phyloP scores from a whole-genome alignment of 345 rosid genomes.

The Sonneratia caseolaris region DNA sequence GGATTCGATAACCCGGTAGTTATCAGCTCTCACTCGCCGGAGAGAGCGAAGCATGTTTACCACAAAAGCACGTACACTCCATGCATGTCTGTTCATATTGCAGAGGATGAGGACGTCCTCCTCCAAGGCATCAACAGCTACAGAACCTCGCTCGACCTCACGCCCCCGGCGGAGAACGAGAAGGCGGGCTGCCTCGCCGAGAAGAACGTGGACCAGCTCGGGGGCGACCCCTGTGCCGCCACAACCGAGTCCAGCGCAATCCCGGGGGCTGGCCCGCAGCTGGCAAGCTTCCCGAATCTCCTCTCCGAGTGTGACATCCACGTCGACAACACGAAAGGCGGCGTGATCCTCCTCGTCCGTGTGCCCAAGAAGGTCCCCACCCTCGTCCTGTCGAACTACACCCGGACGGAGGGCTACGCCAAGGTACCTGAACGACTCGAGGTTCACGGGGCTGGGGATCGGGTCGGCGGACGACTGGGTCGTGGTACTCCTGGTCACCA shows the following conservation, averaged over 20 bases:
- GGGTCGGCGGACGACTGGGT: conserved; percentile 74
- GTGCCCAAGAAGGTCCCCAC: conserved; percentile 50
- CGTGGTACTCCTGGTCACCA: conserved; percentile 48
- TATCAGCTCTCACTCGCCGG: no score
- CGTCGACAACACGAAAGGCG: conserved; percentile 41
- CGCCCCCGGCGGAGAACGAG: conserved; percentile 32
- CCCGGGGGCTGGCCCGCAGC: conserved; percentile 19
- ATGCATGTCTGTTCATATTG: not conserved
- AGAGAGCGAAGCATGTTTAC: no score
- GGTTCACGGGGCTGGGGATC: conserved; percentile 46
- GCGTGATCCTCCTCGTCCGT: conserved; percentile 53
- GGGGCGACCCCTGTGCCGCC: conserved; percentile 38
- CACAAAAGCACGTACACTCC: no score
- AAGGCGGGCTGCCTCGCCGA: conserved; percentile 64
- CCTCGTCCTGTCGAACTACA: conserved; percentile 58
- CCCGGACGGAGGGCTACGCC: conserved; percentile 38
- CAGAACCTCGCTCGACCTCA: conserved; percentile 35
- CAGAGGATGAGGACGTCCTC: conserved; percentile 56
- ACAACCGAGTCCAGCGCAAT: conserved; percentile 10
- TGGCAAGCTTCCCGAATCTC: conserved; percentile 28
- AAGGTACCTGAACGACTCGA: conserved; percentile 46
- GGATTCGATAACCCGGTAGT: no score
- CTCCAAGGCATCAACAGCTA: conserved; percentile 69
- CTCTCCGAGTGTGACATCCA: conserved; percentile 52
- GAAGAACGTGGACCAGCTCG: conserved; percentile 40